Evolutionary conservation across 164 flowering plant genomes (phyloP), one percentile per base, ranked within the genome.

Genomic region (Vitis labrusca): DNA sequence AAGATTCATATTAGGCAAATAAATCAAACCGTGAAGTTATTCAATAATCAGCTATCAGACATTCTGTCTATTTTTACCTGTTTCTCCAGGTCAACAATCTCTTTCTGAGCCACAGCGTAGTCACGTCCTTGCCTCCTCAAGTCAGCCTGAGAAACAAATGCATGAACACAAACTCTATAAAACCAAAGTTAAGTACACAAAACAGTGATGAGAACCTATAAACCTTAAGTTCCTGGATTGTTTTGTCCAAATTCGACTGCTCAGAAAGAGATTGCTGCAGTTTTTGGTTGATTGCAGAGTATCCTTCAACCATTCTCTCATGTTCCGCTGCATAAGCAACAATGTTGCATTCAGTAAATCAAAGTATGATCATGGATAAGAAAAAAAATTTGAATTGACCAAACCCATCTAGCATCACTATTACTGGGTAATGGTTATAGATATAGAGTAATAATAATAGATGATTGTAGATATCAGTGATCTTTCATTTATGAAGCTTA

Each of bases 251-350:
- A 37, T 71, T 76, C 59, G 78, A 64, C 73, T 88, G 90, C 62
- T 90, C 93, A 56, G 87, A 81, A 52, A 81, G 72, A n/a, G 92
- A 85, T 53, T 87, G 81, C 76, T 84, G 95, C 80, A 95, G 72
- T 66, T 89, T 95, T 71, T 88, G 77, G 73, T 88, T 87, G 74
- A 90, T 78, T 62, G 74, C 23, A 61, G 90, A 81, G 78, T 93
- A 91, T 13, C 95, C 90, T 64, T 91, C 99, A 15, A 78, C 76
- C 94, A 90, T 85, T 73, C 88, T 83, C 70, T 91, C 97, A 78
- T 95, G 94, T 69, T 93, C 98, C 72, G 77, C 99, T 88, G 81
- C 78, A 71, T 27, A 66, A 64, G 52, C 10, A 61, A 65, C 9
- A 71, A 69, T 10, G 52, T 3, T 37, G 17, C 13, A 23, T 7